phyloP scores from a whole-genome alignment of 2,329 filamentous ascomycete species.

The Fusarium praegraminearum region DNA sequence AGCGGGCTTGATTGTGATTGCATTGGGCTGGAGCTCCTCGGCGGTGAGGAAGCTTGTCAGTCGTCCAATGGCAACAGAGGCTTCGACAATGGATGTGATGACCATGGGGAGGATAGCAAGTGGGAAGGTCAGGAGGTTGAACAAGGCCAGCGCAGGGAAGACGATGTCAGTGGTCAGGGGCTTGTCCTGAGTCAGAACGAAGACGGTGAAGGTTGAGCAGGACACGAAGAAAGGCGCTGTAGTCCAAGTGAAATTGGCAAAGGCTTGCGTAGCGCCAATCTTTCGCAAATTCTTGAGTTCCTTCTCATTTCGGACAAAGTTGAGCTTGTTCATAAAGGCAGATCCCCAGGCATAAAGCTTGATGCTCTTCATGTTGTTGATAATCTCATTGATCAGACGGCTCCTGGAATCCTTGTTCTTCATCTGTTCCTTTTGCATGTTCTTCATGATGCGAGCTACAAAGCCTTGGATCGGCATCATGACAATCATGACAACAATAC shows the following conservation, averaged over 20 bases:
- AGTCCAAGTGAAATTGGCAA: slow-evolving; percentile 98
- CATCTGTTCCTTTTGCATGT: slow-evolving; percentile 95
- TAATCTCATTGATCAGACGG: slow-evolving; percentile 93
- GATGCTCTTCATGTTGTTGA: slow-evolving; percentile 99
- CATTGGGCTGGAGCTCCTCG: slow-evolving; percentile 90
- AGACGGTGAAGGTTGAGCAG: slow-evolving; percentile 95
- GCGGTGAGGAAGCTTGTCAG: slow-evolving; percentile 86
- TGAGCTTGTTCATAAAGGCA: slow-evolving; percentile 97
- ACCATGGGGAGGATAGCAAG: slow-evolving; percentile 96
- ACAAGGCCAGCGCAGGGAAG: slow-evolving; percentile 90
- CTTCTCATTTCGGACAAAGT: slow-evolving; percentile 93
- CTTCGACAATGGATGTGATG: slow-evolving; percentile 95
- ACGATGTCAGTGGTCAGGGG: slow-evolving; percentile 95
- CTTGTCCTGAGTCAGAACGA: slow-evolving; percentile 83
- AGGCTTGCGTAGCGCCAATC: slow-evolving; percentile 92
- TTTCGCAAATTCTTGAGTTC: slow-evolving; percentile 96
- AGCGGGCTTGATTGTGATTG: slow-evolving; percentile 76
- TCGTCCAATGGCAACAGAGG: slow-evolving; percentile 89
- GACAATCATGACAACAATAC: slow-evolving; percentile 92
- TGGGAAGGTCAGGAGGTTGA: slow-evolving; percentile 96
- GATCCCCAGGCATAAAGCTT: slow-evolving; percentile 98
- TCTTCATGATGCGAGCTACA: slow-evolving; percentile 94
- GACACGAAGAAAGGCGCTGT: slow-evolving; percentile 98
- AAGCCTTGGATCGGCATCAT: slow-evolving; percentile 98
- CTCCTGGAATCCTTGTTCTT: slow-evolving; percentile 98